Evolutionary conservation across 2,329 filamentous ascomycete species (phyloP).

Genomic region (Talaromyces atroroseus): DNA sequence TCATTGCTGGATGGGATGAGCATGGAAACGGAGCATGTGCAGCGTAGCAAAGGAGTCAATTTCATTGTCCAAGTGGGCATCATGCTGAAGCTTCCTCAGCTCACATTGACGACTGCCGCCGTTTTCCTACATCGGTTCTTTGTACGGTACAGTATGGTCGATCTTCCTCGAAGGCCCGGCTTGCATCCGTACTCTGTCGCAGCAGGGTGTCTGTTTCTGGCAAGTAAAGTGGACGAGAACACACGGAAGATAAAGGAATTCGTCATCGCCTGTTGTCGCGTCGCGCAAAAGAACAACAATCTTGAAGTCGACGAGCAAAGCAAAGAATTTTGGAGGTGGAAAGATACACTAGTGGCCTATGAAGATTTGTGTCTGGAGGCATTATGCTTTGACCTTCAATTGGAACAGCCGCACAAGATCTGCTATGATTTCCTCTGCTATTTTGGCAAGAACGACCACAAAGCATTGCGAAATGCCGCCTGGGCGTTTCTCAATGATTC

Average conservation of each 20-base stretch:
- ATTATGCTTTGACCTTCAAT: slow-evolving; percentile 87
- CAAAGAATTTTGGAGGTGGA: slow-evolving; percentile 98
- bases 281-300: slow-evolving; percentile 89
- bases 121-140: slow-evolving; percentile 96
- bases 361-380: slow-evolving; percentile 90
- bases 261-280: slow-evolving; percentile 86
- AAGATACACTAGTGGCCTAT: slow-evolving; percentile 85
- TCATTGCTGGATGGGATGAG: slow-evolving; percentile 78
- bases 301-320: slow-evolving; percentile 92
- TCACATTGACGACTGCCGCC: slow-evolving; percentile 84
- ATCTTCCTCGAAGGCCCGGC: slow-evolving; percentile 61
- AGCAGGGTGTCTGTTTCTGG: slow-evolving; percentile 84
- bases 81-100: slow-evolving; percentile 83
- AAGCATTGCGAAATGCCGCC: slow-evolving; percentile 72
- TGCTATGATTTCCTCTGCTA: slow-evolving; percentile 75
- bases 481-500: slow-evolving; percentile 96
- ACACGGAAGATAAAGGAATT: slow-evolving; percentile 93
- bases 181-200: slow-evolving; percentile 93
- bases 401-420: slow-evolving; percentile 80
- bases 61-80: slow-evolving; percentile 95
- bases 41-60: slow-evolving; percentile 86
- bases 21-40: slow-evolving; percentile 68
- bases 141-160: slow-evolving; percentile 79
- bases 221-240: slow-evolving; percentile 96
- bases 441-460: slow-evolving; percentile 71